Percentiles rank a stretch among this genome's conserved stretches.
phyloP scores from a whole-genome alignment of 2,329 filamentous ascomycete species.

The Coniochaeta sp. region DNA sequence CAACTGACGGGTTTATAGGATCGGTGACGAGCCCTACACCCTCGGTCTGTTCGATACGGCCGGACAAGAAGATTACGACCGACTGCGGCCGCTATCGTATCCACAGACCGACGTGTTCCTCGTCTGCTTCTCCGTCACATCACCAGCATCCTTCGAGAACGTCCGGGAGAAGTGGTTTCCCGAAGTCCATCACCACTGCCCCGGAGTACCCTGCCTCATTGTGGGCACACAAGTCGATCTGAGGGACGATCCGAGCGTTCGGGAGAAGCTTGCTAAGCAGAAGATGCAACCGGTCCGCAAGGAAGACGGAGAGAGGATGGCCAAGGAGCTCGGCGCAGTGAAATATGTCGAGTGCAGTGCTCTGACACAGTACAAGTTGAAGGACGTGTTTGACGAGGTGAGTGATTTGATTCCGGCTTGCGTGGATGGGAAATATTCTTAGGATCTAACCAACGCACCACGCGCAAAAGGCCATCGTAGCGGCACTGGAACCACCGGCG shows the following conservation, averaged over 20 bases:
- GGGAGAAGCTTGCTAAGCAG: conserved; percentile 89
- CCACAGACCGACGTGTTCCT: conserved; percentile 98
- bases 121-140: conserved; percentile 97
- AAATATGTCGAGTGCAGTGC: conserved; percentile 99
- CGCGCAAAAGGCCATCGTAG: conserved; percentile 68
- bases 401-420: conserved; percentile 18
- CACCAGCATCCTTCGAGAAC: conserved; percentile 97
- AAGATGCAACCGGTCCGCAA: conserved; percentile 91
- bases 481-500: conserved; percentile 80
- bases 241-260: conserved; percentile 77
- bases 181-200: conserved; percentile 97
- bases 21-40: conserved; percentile 97
- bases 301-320: conserved; percentile 93
- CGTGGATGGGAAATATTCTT: background rate
- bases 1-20: conserved; percentile 50
- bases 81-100: conserved; percentile 91
- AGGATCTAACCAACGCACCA: conserved; percentile 14
- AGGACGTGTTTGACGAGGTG: conserved; percentile 99
- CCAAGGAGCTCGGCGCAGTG: conserved; percentile 92
- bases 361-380: conserved; percentile 94
- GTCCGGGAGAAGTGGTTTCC: conserved; percentile 99
- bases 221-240: conserved; percentile 97
- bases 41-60: conserved; percentile 97
- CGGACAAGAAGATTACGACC: conserved; percentile 98
- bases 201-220: conserved; percentile 93